A percentile compares a stretch with the other conserved stretches of the same genome.
phyloP scores from a whole-genome alignment of 306 rosid species.

The Rubus idaeus region DNA sequence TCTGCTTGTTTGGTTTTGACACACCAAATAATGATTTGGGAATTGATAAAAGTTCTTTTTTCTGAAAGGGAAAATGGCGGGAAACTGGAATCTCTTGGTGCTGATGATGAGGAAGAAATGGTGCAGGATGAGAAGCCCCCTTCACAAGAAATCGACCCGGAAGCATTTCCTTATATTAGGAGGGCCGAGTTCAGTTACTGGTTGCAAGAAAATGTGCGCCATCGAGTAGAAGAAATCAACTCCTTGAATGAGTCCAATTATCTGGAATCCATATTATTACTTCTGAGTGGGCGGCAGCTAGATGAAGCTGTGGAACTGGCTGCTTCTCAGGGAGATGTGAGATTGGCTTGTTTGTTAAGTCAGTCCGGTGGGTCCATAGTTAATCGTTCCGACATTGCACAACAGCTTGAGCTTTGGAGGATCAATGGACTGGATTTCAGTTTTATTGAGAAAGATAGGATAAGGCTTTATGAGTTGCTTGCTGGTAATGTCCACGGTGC shows the following conservation, averaged over 20 bases:
- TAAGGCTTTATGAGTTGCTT: slow-evolving; percentile 79
- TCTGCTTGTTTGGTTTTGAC: slow-evolving; percentile 57
- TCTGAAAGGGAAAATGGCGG: slow-evolving; percentile 59
- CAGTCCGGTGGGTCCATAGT: slow-evolving; percentile 90
- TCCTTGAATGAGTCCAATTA: slow-evolving; percentile 68
- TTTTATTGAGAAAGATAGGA: slow-evolving; percentile 82
- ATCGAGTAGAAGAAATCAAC: slow-evolving; percentile 75
- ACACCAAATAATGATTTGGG: slow-evolving; percentile 95
- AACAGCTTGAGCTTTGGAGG: slow-evolving; percentile 86
- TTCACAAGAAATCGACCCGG: slow-evolving; percentile 62
- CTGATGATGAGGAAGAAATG: slow-evolving; percentile 88
- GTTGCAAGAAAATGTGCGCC: slow-evolving; percentile 88
- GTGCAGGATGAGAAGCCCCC: slow-evolving; percentile 77
- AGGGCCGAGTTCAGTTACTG: slow-evolving; percentile 97
- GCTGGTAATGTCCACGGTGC: slow-evolving; percentile 75
- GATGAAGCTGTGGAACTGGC: slow-evolving; percentile 85
- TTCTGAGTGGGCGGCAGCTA: slow-evolving; percentile 80
- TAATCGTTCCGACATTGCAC: slow-evolving; percentile 70
- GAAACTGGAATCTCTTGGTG: slow-evolving; percentile 52
- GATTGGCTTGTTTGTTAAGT: slow-evolving; percentile 86
- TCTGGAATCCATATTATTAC: slow-evolving; percentile 70
- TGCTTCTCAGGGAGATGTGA: slow-evolving; percentile 82
- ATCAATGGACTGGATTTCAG: slow-evolving; percentile 79
- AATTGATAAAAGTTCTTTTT: slow-evolving; percentile 88
- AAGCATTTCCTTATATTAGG: slow-evolving; percentile 82